Evolutionary conservation across 2,329 filamentous ascomycete species (phyloP), one percentile per base, ranked within the genome.

Genomic region (Epichloe elymi): DNA sequence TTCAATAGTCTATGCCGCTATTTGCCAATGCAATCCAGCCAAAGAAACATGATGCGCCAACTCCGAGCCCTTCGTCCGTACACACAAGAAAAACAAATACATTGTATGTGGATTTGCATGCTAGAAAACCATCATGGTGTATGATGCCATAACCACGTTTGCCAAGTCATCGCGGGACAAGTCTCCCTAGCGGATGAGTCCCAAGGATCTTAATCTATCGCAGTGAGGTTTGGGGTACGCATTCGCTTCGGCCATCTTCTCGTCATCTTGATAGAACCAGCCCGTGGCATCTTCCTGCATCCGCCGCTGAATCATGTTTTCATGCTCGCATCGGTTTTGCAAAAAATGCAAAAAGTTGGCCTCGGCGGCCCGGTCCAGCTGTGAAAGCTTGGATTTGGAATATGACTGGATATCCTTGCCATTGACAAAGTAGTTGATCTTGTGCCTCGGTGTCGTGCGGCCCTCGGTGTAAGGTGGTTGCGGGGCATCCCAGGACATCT

Each of bases 341-440:
- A 96, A 67, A 67, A 75, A 74, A 48, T 79, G 75, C 40, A 95
- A 72, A 56, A 86, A 87, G 39, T 80, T 79, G 3, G 78, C 69
- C 65, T 97, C 91, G 45, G 89, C 93, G 51, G 74, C 75, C 57
- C 80, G 76, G 65, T 97, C 93, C 35, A 98, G 72, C 59, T 84
- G 78, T 46, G 73, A 71, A 62, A 95, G 79, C 64, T 93, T 85
- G 51, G 78, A 74, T 11, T 76, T 67, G 51, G 76, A 82, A 65
- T 82, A 90, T 37, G 83, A 79, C 30, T 78, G 75, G 33, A 95
- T 78, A 30, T 96, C 90, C 4, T 67, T 65, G 1, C 89, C 89
- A 63, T 95, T 83, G 54, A 97, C 78, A 62, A 79, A 98, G 71
- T 97, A 98, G 54, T 87, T 78, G 49, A 95, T 75, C 49, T 84